These are phyloP conservation scores for Globisporangium perplexum DNA, from an alignment of 352 stramenopile genomes.

Conservation along the genomic window DNA sequence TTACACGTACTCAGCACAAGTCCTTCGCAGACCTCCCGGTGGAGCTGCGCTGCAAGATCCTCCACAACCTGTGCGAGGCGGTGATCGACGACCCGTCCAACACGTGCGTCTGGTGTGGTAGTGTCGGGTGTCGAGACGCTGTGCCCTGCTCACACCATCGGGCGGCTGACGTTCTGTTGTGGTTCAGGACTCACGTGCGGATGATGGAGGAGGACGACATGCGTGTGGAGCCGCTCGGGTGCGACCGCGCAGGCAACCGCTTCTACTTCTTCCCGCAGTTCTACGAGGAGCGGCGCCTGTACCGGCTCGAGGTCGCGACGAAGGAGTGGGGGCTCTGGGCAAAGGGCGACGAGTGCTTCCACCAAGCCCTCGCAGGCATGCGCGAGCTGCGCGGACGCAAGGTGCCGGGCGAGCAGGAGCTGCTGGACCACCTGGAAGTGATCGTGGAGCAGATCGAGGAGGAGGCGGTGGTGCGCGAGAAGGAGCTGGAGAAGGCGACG, in stretches of 20 bases:
- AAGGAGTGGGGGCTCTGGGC: constrained; percentile 69
- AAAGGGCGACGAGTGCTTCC: constrained; percentile 66
- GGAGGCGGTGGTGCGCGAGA: constrained; percentile 38
- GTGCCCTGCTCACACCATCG: no score
- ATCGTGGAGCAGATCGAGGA: constrained; percentile 78
- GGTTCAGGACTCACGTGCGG: constrained; percentile 78
- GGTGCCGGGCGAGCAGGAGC: constrained; percentile 62
- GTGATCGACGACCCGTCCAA: constrained; percentile 75
- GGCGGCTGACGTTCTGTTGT: no score
- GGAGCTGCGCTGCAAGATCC: constrained; percentile 71
- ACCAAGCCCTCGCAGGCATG: constrained; percentile 48
- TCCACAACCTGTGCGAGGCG: constrained; percentile 78
- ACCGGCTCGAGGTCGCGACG: constrained; percentile 43
- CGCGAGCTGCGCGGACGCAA: constrained; percentile 58
- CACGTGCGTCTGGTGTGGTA: constrained; percentile 31
- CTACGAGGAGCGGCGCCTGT: constrained; percentile 77
- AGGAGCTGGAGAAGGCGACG: constrained; percentile 67
- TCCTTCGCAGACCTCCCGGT: constrained; percentile 68
- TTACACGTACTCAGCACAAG: constrained; percentile 62
- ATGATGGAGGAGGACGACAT: constrained; percentile 87
- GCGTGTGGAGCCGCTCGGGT: constrained; percentile 63
- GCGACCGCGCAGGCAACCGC: constrained; percentile 64
- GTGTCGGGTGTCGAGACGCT: neutral
- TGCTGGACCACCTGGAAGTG: constrained; percentile 73
- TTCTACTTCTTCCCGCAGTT: constrained; percentile 88